Conservation (phyloP, 2,329 filamentous ascomycete genomes). For the Aspergillus sp. region DNA sequence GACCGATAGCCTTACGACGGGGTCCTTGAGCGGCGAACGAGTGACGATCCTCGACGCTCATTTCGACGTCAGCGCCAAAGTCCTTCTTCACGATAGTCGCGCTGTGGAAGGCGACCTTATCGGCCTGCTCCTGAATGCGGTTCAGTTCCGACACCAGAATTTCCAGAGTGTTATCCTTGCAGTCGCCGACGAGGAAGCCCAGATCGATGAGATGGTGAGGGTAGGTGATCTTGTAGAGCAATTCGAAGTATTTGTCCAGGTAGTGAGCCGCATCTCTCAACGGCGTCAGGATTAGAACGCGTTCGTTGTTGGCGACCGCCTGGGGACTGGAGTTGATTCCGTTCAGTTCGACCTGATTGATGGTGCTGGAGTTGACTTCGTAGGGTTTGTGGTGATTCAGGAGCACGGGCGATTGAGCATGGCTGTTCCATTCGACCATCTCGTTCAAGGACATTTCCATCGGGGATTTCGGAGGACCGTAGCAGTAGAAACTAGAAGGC, state of each 20-base stretch:
- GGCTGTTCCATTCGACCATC: constrained; percentile 81
- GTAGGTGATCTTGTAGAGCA: constrained; percentile 85
- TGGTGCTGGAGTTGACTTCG: constrained; percentile 76
- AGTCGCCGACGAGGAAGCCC: constrained; percentile 91
- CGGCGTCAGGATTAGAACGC: constrained; percentile 87
- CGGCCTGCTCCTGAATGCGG: constrained; percentile 75
- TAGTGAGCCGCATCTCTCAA: constrained; percentile 83
- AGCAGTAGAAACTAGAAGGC: constrained; percentile 82
- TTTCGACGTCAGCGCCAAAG: constrained; percentile 73
- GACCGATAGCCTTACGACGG: constrained; percentile 84
- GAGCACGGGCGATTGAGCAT: constrained; percentile 86
- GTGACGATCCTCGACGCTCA: constrained; percentile 80
- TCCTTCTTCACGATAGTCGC: constrained; percentile 87
- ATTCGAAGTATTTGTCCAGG: constrained; percentile 88
- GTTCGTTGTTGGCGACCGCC: constrained; percentile 77
- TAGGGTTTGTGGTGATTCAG: constrained; percentile 94
- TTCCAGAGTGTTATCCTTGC: constrained; percentile 86
- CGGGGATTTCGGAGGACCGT: constrained; percentile 90
- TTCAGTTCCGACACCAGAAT: constrained; percentile 81
- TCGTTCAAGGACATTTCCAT: constrained; percentile 95
- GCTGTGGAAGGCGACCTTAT: constrained; percentile 78
- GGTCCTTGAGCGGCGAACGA: constrained; percentile 85
- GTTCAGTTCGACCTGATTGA: constrained; percentile 82
- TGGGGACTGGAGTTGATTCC: constrained; percentile 76
- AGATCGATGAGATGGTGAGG: constrained; percentile 94